Percentiles rank a stretch among this genome's conserved stretches.
Evolutionary conservation across 1,139 yeast species (phyloP).

Genomic region (Candida sp.): DNA sequence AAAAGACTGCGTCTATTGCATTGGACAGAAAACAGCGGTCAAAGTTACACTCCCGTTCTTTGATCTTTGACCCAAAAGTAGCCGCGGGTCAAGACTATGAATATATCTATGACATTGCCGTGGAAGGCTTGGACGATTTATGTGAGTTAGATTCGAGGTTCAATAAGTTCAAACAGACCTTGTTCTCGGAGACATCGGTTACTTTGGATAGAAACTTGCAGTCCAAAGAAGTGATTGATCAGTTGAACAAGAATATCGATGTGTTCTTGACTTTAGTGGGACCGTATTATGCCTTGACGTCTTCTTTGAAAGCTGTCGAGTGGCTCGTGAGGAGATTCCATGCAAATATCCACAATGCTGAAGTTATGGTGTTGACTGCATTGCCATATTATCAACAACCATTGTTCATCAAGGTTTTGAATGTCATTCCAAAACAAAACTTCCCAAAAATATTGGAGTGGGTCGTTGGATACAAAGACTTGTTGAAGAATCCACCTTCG

Average conservation of each 20-base stretch:
- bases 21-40: conserved; percentile 88
- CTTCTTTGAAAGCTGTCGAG: conserved; percentile 85
- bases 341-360: conserved; percentile 81
- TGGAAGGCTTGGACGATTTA: conserved; percentile 80
- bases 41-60: conserved; percentile 85
- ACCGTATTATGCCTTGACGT: conserved; percentile 72
- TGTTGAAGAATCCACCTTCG: conserved; percentile 66
- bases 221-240: conserved; percentile 72
- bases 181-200: conserved; percentile 84
- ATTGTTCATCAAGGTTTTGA: conserved; percentile 74
- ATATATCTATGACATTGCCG: conserved; percentile 70
- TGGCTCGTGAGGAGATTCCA: conserved; percentile 96
- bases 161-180: conserved; percentile 64
- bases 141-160: conserved; percentile 77
- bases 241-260: conserved; percentile 73
- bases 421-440: conserved; percentile 63
- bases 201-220: conserved; percentile 82
- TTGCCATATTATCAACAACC: conserved; percentile 81
- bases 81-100: conserved; percentile 97
- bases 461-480: conserved; percentile 69
- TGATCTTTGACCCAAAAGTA: conserved; percentile 81
- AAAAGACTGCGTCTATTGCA: conserved; percentile 72
- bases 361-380: conserved; percentile 66
- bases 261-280: conserved; percentile 79
- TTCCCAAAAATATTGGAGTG: conserved; percentile 82